phyloP scores from a whole-genome alignment of 163 green algal genomes.

The Scenedesmus sp. region DNA sequence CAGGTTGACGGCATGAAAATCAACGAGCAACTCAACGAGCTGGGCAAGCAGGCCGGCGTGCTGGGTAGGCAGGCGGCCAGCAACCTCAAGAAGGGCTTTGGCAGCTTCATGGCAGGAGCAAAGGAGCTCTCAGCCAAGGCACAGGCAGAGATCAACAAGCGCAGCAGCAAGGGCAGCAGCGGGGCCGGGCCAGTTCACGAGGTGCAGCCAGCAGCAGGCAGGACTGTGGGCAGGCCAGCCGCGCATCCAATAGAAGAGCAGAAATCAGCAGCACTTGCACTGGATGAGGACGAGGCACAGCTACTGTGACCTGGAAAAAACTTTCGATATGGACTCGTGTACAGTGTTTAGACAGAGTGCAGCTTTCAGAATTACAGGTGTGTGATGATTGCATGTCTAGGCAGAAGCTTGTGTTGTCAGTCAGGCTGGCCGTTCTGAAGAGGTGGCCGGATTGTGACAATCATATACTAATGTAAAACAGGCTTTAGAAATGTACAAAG shows the following conservation, averaged over 20 bases:
- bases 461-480: too few species aligned
- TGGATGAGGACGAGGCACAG: neutral
- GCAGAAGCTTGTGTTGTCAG: neutral
- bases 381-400: neutral
- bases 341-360: neutral
- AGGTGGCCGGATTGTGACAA: neutral
- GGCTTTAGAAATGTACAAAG: neutral
- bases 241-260: neutral
- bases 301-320: neutral
- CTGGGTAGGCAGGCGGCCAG: slow-evolving; percentile 52
- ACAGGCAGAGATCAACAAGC: slow-evolving; percentile 20
- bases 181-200: neutral
- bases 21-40: slow-evolving; percentile 26
- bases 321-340: neutral
- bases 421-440: neutral
- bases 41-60: slow-evolving; percentile 38
- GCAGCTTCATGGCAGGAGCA: slow-evolving; percentile 5
- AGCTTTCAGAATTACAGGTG: neutral
- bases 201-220: neutral
- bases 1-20: slow-evolving; percentile 7
- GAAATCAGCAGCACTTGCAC: neutral
- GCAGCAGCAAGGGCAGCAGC: neutral
- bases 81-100: slow-evolving; percentile 53
- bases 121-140: slow-evolving; percentile 45
- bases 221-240: neutral